These are phyloP conservation scores for Usnea hakonensis DNA, from an alignment of 495 filamentous ascomycete genomes.

Conservation along the genomic window DNA sequence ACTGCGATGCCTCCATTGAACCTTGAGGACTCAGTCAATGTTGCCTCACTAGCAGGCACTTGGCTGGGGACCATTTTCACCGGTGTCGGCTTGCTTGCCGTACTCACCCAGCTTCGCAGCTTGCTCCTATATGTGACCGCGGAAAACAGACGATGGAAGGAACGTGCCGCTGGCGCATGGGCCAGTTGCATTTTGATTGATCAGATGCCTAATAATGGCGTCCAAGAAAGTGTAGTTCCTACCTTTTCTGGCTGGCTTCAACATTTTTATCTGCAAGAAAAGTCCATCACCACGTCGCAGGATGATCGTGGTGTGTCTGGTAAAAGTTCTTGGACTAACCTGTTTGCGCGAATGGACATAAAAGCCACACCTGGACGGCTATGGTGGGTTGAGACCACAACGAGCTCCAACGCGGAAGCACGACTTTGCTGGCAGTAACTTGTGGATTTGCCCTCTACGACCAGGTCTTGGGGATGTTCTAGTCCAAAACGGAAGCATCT, in stretches of 20 bases:
- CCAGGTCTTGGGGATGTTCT: not conserved
- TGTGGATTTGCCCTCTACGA: not conserved
- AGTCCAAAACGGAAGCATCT: not conserved
- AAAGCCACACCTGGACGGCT: not conserved
- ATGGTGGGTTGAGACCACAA: not conserved
- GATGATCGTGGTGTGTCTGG: not conserved
- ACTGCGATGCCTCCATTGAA: conserved; percentile 7
- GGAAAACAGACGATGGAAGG: not conserved
- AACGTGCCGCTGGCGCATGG: conserved; percentile 2
- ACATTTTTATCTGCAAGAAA: not conserved
- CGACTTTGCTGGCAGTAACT: no score
- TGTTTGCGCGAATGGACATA: conserved; percentile 1
- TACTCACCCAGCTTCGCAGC: not conserved
- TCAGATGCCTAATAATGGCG: not conserved
- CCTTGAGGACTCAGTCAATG: not conserved
- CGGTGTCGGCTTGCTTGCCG: not conserved
- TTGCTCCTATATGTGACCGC: not conserved
- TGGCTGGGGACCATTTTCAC: conserved; percentile 6
- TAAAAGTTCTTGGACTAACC: conserved; percentile 3
- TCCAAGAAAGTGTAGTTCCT: not conserved
- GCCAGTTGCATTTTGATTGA: not conserved
- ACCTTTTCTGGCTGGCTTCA: conserved; percentile 4
- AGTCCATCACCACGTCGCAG: not conserved
- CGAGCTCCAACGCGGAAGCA: not conserved
- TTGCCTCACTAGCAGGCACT: not conserved